phyloP scores from a whole-genome alignment of 2,329 filamentous ascomycete genomes.

The Sordariomycetes sp. region DNA sequence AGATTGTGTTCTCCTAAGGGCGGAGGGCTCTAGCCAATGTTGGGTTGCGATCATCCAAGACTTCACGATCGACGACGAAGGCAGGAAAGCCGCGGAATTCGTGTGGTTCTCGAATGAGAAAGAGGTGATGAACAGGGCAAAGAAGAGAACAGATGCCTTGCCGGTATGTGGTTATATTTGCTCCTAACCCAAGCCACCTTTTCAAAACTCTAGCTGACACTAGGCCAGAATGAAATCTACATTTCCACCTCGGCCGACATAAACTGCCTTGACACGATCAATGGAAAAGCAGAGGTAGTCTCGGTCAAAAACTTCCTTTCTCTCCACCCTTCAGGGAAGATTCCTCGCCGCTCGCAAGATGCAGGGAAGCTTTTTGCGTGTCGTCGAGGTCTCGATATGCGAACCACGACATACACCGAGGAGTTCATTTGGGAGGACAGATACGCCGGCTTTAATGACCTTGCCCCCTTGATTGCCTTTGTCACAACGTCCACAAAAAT shows the following conservation, averaged over 20 bases:
- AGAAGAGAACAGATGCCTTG: constrained; percentile 71
- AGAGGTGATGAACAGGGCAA: constrained; percentile 74
- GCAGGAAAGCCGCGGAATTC: constrained; percentile 74
- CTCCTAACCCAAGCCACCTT: not conserved
- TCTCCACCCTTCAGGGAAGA: constrained; percentile 62
- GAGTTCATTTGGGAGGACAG: constrained; percentile 89
- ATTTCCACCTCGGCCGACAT: constrained; percentile 79
- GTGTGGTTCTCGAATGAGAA: constrained; percentile 94
- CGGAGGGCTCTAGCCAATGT: constrained; percentile 74
- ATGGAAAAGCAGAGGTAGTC: constrained; percentile 74
- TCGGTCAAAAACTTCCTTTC: constrained; percentile 59
- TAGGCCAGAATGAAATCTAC: constrained; percentile 71
- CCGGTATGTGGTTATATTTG: constrained; percentile 33
- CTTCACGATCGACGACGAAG: constrained; percentile 65
- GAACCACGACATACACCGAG: constrained; percentile 82
- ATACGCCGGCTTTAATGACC: constrained; percentile 53
- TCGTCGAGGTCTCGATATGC: constrained; percentile 76
- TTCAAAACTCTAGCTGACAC: not conserved
- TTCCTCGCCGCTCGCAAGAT: constrained; percentile 62
- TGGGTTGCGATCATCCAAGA: constrained; percentile 88
- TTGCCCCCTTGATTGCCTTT: constrained; percentile 54
- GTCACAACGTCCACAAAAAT: constrained; percentile 65
- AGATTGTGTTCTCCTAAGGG: constrained; percentile 78
- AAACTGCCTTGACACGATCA: constrained; percentile 81
- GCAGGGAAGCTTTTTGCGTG: constrained; percentile 85